Evolutionary conservation across 495 filamentous ascomycete species (phyloP).

Genomic region (Annulohypoxylon maeteangense): DNA sequence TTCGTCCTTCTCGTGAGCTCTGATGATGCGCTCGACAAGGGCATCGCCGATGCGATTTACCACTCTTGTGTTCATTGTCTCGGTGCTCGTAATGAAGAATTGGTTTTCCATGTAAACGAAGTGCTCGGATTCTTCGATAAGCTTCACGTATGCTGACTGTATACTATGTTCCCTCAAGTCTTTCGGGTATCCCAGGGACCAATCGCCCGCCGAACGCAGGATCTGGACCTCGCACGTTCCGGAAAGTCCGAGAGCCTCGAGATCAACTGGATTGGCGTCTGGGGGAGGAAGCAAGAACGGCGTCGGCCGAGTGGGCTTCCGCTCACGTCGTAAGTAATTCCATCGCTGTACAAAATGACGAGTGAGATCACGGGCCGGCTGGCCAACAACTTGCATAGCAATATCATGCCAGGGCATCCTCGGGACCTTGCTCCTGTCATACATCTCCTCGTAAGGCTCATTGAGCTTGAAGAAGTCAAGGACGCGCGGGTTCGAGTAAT

Average conservation of each 20-base stretch:
- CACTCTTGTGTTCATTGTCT: constrained; percentile 86
- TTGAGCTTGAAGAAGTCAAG: constrained; percentile 94
- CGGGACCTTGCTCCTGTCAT: constrained; percentile 85
- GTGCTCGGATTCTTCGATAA: constrained; percentile 94
- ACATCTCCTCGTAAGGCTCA: constrained; percentile 99
- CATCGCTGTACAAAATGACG: constrained; percentile 98
- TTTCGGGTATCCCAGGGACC: constrained; percentile 83
- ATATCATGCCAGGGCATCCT: constrained; percentile 99
- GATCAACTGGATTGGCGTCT: constrained; percentile 84
- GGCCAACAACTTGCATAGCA: constrained; percentile 97
- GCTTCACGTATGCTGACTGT: constrained; percentile 92
- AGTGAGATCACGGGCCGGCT: constrained; percentile 92
- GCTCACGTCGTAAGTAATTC: constrained; percentile 96
- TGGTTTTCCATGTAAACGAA: constrained; percentile 99
- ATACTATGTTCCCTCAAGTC: constrained; percentile 92
- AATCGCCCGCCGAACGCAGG: constrained; percentile 85
- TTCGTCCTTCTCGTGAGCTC: constrained; percentile 84
- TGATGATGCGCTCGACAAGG: constrained; percentile 87
- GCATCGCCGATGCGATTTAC: constrained; percentile 96
- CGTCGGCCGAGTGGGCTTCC: constrained; percentile 92
- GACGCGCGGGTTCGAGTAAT: constrained; percentile 96
- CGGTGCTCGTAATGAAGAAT: constrained; percentile 96
- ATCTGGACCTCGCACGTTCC: constrained; percentile 98
- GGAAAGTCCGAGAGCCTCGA: constrained; percentile 86
- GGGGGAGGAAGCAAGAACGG: constrained; percentile 94